These are phyloP conservation scores for Trichopus zeylanicus DNA, from an alignment of 116 monocot genomes.

Conservation along the genomic window DNA sequence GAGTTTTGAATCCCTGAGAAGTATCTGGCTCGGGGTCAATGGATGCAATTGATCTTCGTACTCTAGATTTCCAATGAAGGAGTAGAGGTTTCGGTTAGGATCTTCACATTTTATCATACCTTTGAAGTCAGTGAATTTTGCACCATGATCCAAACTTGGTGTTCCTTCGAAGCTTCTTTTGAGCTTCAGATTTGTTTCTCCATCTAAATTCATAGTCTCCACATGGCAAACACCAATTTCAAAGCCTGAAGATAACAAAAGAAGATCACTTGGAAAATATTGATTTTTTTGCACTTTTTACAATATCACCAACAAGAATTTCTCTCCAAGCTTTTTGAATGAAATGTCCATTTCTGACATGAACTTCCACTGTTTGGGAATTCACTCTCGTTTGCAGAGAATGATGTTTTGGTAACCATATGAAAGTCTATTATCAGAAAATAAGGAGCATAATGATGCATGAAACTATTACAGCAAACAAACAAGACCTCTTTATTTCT, in stretches of 20 bases:
- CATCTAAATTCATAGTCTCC: constrained; percentile 27
- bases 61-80: constrained; percentile 20
- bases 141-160: constrained; percentile 6
- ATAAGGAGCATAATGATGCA: too few relatives aligned
- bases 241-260: constrained; percentile 18
- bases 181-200: constrained; percentile 21
- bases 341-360: constrained; percentile 13
- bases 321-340: constrained; percentile 11
- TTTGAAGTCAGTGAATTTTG: constrained; percentile 10
- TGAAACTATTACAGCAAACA: too few relatives aligned
- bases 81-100: constrained; percentile 20
- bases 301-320: constrained; percentile 19
- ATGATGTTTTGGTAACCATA: not conserved
- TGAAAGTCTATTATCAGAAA: too few relatives aligned
- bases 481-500: too few relatives aligned
- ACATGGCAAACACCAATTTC: constrained; percentile 24
- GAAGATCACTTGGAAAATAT: constrained; percentile 21
- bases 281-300: constrained; percentile 21
- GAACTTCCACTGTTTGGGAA: constrained; percentile 11
- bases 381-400: constrained; percentile 16
- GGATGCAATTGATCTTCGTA: constrained; percentile 9
- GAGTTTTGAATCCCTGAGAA: constrained; percentile 29
- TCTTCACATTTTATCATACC: constrained; percentile 19
- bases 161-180: constrained; percentile 21
- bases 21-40: constrained; percentile 12